phyloP scores from a whole-genome alignment of 495 filamentous ascomycete species.

The Hypoxylon fragiforme region DNA sequence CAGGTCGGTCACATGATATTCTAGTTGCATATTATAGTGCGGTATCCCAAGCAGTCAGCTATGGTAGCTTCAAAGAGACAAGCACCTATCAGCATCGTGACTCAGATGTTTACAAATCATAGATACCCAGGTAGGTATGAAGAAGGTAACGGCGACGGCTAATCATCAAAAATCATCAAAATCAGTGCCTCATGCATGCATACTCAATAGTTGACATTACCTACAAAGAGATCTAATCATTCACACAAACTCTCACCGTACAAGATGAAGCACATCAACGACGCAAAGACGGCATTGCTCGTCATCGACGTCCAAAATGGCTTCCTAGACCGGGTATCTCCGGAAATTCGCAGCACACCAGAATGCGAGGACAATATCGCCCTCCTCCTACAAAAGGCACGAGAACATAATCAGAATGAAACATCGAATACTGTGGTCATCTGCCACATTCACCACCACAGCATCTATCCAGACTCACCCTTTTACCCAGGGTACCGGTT shows the following conservation, averaged over 20 bases:
- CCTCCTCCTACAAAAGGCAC: slow-evolving; percentile 48
- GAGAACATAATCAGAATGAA: slow-evolving; percentile 25
- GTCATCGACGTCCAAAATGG: slow-evolving; percentile 62
- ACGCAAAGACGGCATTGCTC: slow-evolving; percentile 52
- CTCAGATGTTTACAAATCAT: no score
- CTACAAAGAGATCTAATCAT: not conserved
- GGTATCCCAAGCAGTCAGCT: no score
- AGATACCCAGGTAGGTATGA: no score
- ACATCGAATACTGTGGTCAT: slow-evolving; percentile 36
- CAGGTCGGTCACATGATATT: no score
- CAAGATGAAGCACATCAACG: slow-evolving; percentile 11
- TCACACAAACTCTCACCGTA: not conserved
- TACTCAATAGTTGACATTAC: no score
- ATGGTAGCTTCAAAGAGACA: no score
- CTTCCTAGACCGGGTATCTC: slow-evolving; percentile 50
- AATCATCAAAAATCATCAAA: no score
- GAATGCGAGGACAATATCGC: slow-evolving; percentile 49
- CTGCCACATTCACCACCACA: slow-evolving; percentile 54
- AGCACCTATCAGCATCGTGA: no score
- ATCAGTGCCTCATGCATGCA: no score
- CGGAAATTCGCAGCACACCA: slow-evolving; percentile 50
- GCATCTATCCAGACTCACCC: slow-evolving; percentile 35
- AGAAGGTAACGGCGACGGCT: no score
- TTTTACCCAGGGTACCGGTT: slow-evolving; percentile 37
- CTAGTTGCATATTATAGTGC: no score